Evolutionary conservation across 805 yeast genomes (phyloP).

Genomic region (Yarrowia sp.): DNA sequence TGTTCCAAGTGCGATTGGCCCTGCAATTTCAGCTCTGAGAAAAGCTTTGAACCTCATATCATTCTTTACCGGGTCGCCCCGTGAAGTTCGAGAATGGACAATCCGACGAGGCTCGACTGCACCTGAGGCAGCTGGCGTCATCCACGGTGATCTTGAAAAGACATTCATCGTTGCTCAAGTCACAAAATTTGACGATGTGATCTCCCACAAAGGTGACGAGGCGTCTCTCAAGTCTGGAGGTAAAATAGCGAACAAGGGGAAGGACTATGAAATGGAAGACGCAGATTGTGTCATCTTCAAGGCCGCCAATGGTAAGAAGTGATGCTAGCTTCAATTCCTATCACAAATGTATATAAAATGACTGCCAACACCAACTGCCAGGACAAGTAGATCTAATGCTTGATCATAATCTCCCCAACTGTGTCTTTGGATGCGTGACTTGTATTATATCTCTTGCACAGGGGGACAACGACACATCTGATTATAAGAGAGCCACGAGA

Average conservation of each 20-base stretch:
- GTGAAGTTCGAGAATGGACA: conserved; percentile 88
- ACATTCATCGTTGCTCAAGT: conserved; percentile 80
- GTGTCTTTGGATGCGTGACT: no score
- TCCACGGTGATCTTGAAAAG: conserved; percentile 78
- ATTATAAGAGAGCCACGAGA: no score
- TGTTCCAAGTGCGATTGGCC: conserved; percentile 41
- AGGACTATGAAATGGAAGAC: conserved; percentile 73
- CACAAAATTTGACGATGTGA: conserved; percentile 60
- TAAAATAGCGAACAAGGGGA: conserved; percentile 64
- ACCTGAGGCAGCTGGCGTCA: conserved; percentile 86
- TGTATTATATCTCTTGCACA: no score
- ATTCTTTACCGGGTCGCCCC: conserved; percentile 82
- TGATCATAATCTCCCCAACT: no score
- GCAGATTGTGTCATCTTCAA: conserved; percentile 77
- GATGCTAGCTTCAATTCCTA: background rate
- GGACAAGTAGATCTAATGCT: no score
- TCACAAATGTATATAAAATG: no score
- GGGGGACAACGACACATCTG: no score
- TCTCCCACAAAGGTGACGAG: conserved; percentile 47
- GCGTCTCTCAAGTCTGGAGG: conserved; percentile 56
- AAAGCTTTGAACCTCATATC: conserved; percentile 66
- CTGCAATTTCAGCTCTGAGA: conserved; percentile 65
- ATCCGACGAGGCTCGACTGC: conserved; percentile 71
- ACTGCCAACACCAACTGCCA: no score
- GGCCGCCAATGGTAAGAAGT: conserved; percentile 38